Evolutionary conservation across 345 rosid genomes (phyloP).

Genomic region (Bruguiera gymnorhiza): DNA sequence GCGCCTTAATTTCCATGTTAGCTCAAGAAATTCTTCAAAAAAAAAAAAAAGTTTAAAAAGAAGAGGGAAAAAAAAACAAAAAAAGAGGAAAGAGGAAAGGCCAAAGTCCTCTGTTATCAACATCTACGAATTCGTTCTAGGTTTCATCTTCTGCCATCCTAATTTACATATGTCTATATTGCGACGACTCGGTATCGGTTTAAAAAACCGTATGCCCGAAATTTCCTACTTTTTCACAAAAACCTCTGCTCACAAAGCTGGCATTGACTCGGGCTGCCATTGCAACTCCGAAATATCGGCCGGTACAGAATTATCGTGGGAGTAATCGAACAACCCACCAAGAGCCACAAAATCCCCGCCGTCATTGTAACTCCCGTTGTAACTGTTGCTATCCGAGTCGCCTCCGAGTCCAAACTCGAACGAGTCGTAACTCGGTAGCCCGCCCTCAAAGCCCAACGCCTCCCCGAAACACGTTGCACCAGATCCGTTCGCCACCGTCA

Average conservation of each 20-base stretch:
- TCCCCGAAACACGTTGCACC: constrained; percentile 33
- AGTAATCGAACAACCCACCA: constrained; percentile 55
- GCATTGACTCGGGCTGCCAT: constrained; percentile 59
- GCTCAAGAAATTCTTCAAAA: no score
- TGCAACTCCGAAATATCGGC: constrained; percentile 40
- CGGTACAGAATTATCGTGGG: constrained; percentile 38
- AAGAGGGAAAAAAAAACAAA: no score
- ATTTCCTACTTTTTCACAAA: background rate
- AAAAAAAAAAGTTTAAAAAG: no score
- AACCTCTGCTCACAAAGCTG: constrained; percentile 28
- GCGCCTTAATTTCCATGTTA: no score
- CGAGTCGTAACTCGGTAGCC: constrained; percentile 39
- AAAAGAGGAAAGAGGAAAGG: no score
- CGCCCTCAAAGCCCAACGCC: constrained; percentile 41
- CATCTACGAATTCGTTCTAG: background rate
- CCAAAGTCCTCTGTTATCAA: background rate
- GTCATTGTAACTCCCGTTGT: constrained; percentile 6
- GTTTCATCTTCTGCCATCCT: background rate
- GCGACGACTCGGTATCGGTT: background rate
- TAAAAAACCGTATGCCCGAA: constrained; percentile 3
- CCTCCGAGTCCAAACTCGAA: constrained; percentile 43
- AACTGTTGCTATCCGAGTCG: constrained; percentile 15
- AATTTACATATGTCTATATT: constrained; percentile 1
- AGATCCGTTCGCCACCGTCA: constrained; percentile 21
- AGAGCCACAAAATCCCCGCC: constrained; percentile 48